Conservation (phyloP, 1,284 basidiomycete species). For the Sutorius eximius region DNA sequence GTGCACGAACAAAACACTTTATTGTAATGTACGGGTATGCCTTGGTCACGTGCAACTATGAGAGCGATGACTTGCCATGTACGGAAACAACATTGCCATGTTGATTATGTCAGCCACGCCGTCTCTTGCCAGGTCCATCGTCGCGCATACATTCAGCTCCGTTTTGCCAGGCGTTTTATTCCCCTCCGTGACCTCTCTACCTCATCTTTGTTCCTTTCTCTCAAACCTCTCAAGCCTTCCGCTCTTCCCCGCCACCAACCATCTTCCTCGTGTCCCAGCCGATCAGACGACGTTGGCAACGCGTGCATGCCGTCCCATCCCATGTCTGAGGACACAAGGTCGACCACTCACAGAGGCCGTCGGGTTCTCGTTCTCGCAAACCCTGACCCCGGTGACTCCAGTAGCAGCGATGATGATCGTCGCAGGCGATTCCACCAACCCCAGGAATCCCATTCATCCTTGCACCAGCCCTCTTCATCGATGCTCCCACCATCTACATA, state of each 20-base stretch:
- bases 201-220: neutral
- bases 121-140: conserved; percentile 30
- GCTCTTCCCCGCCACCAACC: neutral
- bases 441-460: conserved; percentile 30
- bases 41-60: conserved; percentile 17
- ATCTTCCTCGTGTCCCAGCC: conserved; percentile 2
- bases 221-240: neutral
- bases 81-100: conserved; percentile 23
- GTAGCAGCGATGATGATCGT: conserved; percentile 46
- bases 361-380: conserved; percentile 59
- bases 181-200: neutral
- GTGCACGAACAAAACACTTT: conserved; percentile 24
- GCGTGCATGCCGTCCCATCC: conserved; percentile 34
- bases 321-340: conserved; percentile 49
- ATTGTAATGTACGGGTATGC: no score
- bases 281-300: conserved; percentile 31
- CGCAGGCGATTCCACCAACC: conserved; percentile 19
- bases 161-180: conserved; percentile 19
- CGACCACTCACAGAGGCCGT: conserved; percentile 32
- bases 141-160: conserved; percentile 28
- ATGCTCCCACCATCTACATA: conserved; percentile 26
- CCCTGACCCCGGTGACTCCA: conserved; percentile 50
- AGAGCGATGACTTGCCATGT: neutral
- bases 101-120: conserved; percentile 34
- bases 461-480: conserved; percentile 24